phyloP scores from a whole-genome alignment of 192 early-diverging fungal species.

The Coemansia sp. region DNA sequence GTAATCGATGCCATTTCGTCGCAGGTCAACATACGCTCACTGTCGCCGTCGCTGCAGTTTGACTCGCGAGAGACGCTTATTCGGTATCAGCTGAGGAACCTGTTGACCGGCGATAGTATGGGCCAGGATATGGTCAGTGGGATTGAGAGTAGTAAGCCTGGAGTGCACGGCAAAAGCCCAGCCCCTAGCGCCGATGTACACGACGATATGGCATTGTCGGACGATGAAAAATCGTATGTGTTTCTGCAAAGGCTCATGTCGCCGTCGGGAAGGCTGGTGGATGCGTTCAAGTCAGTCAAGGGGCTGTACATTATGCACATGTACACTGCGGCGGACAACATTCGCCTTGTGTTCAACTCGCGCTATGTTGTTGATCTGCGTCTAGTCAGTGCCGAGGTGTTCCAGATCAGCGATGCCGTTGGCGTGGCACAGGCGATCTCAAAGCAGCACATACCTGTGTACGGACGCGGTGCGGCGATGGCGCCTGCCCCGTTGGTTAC shows the following conservation, averaged over 20 bases:
- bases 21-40: constrained; percentile 15
- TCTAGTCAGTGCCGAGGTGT: constrained; percentile 38
- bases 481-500: constrained; percentile 44
- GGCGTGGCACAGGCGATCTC: constrained; percentile 14
- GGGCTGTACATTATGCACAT: constrained; percentile 49
- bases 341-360: constrained; percentile 53
- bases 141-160: background rate
- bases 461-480: constrained; percentile 1
- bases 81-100: constrained; percentile 19
- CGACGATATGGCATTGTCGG: background rate
- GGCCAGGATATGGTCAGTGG: background rate
- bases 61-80: constrained; percentile 22
- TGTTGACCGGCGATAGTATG: constrained; percentile 8
- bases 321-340: constrained; percentile 53
- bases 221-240: constrained; percentile 22
- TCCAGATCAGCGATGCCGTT: constrained; percentile 43
- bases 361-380: constrained; percentile 48
- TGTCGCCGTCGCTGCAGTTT: constrained; percentile 22
- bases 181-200: background rate
- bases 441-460: constrained; percentile 6
- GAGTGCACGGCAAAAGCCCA: background rate
- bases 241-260: constrained; percentile 28
- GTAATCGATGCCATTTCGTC: constrained; percentile 31
- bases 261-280: constrained; percentile 8
- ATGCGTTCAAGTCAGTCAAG: constrained; percentile 34